Evolutionary conservation across 345 rosid species (phyloP), one percentile per base, ranked within the genome.

Genomic region (Salix koriyanagi): DNA sequence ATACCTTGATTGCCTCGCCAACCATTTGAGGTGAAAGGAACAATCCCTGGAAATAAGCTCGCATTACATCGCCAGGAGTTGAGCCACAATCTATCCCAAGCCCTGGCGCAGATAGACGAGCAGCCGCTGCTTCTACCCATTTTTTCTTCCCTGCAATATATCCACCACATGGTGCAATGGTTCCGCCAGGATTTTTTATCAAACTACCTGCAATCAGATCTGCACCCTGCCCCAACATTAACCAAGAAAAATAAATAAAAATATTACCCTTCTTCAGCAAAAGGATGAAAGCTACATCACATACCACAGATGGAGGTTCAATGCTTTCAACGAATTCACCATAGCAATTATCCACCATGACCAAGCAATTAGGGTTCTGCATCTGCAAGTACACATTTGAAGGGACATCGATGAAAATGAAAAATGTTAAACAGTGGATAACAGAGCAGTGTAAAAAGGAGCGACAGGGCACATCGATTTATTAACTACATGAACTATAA

Each of bases 141-240:
- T 80, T 77, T 67, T 70, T 73, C 44, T 69, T 85, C 61, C 91
- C 93, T 1, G 90, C 90, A 76, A 90, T 86, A 78, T 90, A 90
- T 75, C 91, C 90, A 76, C 89, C 91, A 71, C 93, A 88, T 7
- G 91, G 93, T 71, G 93, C 93, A 42, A 88, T 82, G n/a, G 91
- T 90, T 80, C 93, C 93, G 28, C 93, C 91, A 1, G 93, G 93
- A 80, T 90, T 90, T 79, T 90, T 90, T 30, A 90, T 88, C 84
- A 90, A 84, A 83, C 93, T 90, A 30, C 93, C 93, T 6, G 93
- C 93, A 79, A 90, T 85, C 77, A 90, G 75, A 82, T 88, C 91
- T 13, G 88, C 90, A 83, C 91, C 90, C 91, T 90, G 87, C 77
- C 64, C 77, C 68, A 52, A 52, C 75, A 73, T 77, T 62, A 66